A percentile compares a stretch with the other conserved stretches of the same genome.
Conservation (phyloP, 2,329 filamentous ascomycete genomes). For the Cadophora sp. region DNA sequence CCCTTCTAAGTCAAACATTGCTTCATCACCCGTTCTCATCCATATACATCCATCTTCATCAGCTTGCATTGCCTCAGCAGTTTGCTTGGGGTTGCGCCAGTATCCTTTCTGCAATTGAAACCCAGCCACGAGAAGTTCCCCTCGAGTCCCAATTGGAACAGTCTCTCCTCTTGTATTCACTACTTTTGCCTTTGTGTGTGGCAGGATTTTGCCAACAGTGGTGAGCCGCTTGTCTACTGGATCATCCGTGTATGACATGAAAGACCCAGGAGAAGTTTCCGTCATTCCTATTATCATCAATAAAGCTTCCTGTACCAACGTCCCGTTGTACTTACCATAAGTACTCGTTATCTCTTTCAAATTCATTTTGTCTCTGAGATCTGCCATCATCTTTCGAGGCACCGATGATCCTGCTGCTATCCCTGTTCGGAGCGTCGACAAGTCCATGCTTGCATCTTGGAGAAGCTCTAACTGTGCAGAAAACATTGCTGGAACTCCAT, state of each 20-base stretch:
- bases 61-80: conserved; percentile 39
- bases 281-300: conserved; percentile 57
- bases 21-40: conserved; percentile 62
- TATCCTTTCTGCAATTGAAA: conserved; percentile 67
- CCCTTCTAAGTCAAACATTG: conserved; percentile 54
- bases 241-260: conserved; percentile 80
- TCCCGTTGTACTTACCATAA: conserved; percentile 43
- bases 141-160: conserved; percentile 60
- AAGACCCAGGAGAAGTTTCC: conserved; percentile 80
- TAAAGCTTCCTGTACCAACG: background rate
- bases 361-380: conserved; percentile 66
- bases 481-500: conserved; percentile 72
- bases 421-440: conserved; percentile 62
- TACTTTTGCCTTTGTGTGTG: conserved; percentile 77
- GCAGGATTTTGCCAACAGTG: conserved; percentile 79
- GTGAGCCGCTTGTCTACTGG: conserved; percentile 69
- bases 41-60: conserved; percentile 48
- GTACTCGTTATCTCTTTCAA: conserved; percentile 63
- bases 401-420: conserved; percentile 71
- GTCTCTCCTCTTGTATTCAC: conserved; percentile 61
- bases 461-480: conserved; percentile 68
- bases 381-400: conserved; percentile 66
- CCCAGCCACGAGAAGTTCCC: conserved; percentile 70
- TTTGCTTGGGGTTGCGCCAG: conserved; percentile 58
- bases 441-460: conserved; percentile 40